phyloP scores from a whole-genome alignment of 257 asterid species.

The Scutellaria galericulata region DNA sequence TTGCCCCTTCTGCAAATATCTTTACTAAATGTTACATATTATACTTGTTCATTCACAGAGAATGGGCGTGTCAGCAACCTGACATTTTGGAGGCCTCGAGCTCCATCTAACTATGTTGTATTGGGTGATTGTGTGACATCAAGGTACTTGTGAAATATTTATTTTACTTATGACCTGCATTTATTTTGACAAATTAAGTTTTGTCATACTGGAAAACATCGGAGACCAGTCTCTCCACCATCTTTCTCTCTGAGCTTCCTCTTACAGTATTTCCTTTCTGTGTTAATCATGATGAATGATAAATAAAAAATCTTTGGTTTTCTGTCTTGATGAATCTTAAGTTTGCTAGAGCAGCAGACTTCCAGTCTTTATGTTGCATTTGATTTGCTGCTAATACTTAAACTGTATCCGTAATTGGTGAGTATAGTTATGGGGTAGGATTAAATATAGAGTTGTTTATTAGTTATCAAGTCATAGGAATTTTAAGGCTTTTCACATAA shows the following conservation, averaged over 20 bases:
- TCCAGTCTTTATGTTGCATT: background rate
- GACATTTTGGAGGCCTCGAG: constrained; percentile 99
- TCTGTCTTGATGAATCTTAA: constrained; percentile 22
- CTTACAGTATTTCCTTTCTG: background rate
- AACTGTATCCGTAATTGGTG: constrained; percentile 6
- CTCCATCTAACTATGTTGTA: constrained; percentile 92
- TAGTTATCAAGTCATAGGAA: too few species aligned
- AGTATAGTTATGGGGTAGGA: constrained; percentile 11
- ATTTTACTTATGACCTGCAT: background rate
- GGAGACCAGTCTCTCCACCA: constrained; percentile 9
- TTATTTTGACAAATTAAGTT: constrained; percentile 19
- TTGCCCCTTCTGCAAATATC: constrained; percentile 4
- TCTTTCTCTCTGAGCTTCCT: background rate
- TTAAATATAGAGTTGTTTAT: too few species aligned
- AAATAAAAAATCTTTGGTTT: background rate
- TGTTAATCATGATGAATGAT: background rate
- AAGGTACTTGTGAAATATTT: constrained; percentile 53
- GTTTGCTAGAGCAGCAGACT: constrained; percentile 24
- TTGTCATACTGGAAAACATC: constrained; percentile 9
- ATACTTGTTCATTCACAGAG: constrained; percentile 55
- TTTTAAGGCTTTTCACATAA: too few species aligned
- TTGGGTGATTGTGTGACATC: constrained; percentile 98
- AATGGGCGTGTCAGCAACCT: constrained; percentile 78
- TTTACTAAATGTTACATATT: constrained; percentile 16
- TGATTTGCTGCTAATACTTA: constrained; percentile 16